Percentiles rank a stretch among this genome's conserved stretches.
Conservation (phyloP, 331 rosid species). For the Ulmus americana region DNA sequence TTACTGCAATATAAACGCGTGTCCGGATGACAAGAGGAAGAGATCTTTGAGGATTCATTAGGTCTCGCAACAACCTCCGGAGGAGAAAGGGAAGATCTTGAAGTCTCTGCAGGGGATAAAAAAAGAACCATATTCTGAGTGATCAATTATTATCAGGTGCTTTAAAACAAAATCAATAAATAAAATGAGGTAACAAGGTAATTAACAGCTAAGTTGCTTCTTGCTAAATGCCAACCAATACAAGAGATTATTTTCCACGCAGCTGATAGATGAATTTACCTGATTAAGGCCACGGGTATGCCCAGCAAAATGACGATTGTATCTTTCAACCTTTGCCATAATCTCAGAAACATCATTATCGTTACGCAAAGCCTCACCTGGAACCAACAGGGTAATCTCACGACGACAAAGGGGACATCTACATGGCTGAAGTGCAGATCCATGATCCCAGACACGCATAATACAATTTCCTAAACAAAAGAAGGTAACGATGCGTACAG, state of each 20-base stretch:
- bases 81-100: conserved; percentile 78
- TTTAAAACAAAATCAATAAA: background rate
- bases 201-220: background rate
- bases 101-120: conserved; percentile 38
- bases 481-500: conserved; percentile 4
- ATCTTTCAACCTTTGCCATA: conserved; percentile 40
- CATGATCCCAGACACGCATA: conserved; percentile 66
- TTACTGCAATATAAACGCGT: conserved; percentile 60
- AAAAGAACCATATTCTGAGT: conserved; percentile 12
- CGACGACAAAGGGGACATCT: conserved; percentile 86
- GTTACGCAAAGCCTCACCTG: conserved; percentile 35
- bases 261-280: conserved; percentile 25
- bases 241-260: background rate
- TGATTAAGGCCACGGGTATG: conserved; percentile 38
- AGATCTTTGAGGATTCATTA: conserved; percentile 63
- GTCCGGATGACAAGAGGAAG: conserved; percentile 78
- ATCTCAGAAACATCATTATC: conserved; percentile 39
- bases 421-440: conserved; percentile 51
- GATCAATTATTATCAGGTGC: conserved; percentile 1
- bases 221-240: background rate
- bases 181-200: background rate
- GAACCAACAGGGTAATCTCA: conserved; percentile 61
- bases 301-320: conserved; percentile 60
- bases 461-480: conserved; percentile 55
- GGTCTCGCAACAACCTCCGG: conserved; percentile 58